phyloP scores from a whole-genome alignment of 1,284 basidiomycete species.

The Cutaneotrichosporon dermatis region DNA sequence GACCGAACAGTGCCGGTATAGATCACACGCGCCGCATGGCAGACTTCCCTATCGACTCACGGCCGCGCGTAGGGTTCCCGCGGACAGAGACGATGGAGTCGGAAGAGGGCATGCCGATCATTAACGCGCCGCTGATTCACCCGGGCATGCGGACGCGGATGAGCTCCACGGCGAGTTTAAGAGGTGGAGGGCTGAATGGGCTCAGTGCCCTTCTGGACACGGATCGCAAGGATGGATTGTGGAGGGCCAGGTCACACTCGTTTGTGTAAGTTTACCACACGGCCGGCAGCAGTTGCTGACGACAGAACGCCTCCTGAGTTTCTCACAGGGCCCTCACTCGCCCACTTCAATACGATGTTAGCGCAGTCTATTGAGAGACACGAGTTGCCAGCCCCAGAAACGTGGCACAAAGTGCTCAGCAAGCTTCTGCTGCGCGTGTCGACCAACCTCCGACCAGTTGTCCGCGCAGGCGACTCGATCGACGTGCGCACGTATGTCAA shows the following conservation, averaged over 20 bases:
- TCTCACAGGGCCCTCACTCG: slow-evolving; percentile 76
- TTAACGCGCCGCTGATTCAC: slow-evolving; percentile 12
- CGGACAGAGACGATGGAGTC: slow-evolving; percentile 36
- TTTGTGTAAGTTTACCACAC: slow-evolving; percentile 14
- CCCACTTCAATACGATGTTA: slow-evolving; percentile 80
- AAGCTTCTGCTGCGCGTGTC: slow-evolving; percentile 54
- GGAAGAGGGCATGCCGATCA: slow-evolving; percentile 19
- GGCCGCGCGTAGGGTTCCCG: slow-evolving; percentile 31
- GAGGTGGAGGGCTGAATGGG: slow-evolving; percentile 34
- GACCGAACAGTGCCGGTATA: neutral
- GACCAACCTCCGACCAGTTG: slow-evolving; percentile 46
- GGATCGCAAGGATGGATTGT: slow-evolving; percentile 41
- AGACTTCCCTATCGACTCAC: slow-evolving; percentile 12
- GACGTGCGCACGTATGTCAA: slow-evolving; percentile 94
- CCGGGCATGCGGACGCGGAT: slow-evolving; percentile 35
- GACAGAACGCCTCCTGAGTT: slow-evolving; percentile 49
- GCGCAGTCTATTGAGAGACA: slow-evolving; percentile 64
- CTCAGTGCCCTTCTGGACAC: slow-evolving; percentile 38
- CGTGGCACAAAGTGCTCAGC: slow-evolving; percentile 81
- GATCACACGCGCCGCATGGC: neutral
- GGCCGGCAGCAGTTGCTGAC: no score
- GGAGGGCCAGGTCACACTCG: slow-evolving; percentile 44
- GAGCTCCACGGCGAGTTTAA: slow-evolving; percentile 37
- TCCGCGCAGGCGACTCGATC: slow-evolving; percentile 67
- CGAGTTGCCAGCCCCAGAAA: slow-evolving; percentile 66